phyloP scores from a whole-genome alignment of 192 early-diverging fungal species.

The Cetraspora pellucida region DNA sequence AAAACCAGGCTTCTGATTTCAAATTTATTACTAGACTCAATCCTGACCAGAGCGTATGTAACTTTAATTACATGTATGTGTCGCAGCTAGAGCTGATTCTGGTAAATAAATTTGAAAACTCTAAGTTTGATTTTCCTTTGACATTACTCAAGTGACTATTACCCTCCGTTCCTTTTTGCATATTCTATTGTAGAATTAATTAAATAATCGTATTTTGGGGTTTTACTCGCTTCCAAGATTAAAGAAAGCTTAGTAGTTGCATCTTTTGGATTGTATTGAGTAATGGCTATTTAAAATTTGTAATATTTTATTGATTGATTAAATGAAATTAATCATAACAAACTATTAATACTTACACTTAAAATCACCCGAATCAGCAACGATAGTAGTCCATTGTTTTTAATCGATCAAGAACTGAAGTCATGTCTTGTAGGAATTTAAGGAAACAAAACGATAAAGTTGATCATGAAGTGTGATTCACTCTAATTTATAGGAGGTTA shows the following conservation, averaged over 20 bases:
- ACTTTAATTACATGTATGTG: no score
- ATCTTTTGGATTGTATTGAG: constrained; percentile 97
- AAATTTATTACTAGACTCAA: no score
- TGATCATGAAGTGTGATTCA: no score
- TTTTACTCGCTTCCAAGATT: constrained; percentile 90
- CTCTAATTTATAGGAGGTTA: no score
- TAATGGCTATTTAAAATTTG: constrained; percentile 72
- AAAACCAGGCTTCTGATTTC: no score
- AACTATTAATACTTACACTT: constrained; percentile 62
- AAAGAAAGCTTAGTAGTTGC: constrained; percentile 99
- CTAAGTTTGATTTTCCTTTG: no score
- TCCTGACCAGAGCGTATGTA: no score
- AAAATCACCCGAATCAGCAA: constrained; percentile 99
- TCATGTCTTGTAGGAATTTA: no score
- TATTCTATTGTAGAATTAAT: constrained; percentile 89
- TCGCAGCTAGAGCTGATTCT: no score
- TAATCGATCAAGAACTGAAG: constrained; percentile 81
- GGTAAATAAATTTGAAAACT: no score
- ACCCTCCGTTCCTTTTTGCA: constrained; percentile 69
- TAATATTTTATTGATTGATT: no score
- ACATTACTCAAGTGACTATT: constrained; percentile 36
- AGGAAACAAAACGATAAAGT: no score
- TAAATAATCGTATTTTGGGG: constrained; percentile 83
- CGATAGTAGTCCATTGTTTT: constrained; percentile 95
- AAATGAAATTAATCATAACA: neutral